A percentile compares a stretch with the other conserved stretches of the same genome.
These are phyloP conservation scores for Eucalyptus microcorys DNA, from an alignment of 345 rosid genomes.

Conservation along the genomic window DNA sequence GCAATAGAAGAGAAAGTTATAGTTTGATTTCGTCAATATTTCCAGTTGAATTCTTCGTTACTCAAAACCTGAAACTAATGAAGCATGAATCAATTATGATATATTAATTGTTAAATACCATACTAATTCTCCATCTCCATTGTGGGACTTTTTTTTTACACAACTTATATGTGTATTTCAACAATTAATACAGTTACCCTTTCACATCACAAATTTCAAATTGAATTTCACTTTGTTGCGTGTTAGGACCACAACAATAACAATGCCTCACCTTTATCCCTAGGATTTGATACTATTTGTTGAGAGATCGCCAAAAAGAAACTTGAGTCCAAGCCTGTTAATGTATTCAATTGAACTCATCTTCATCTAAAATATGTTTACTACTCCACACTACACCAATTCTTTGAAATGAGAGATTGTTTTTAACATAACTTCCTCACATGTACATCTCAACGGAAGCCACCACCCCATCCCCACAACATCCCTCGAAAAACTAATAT, in stretches of 20 bases:
- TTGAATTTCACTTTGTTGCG: not conserved
- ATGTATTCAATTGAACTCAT: not conserved
- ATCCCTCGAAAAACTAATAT: not conserved
- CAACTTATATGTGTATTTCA: not conserved
- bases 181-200: not conserved
- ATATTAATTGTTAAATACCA: not conserved
- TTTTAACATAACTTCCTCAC: not conserved
- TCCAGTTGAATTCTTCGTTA: not conserved
- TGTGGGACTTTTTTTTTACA: not conserved
- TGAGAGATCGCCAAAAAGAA: not conserved
- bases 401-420: not conserved
- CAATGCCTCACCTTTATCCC: not conserved
- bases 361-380: not conserved
- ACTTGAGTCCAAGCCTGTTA: accelerated
- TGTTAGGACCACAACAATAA: not conserved
- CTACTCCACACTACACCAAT: not conserved
- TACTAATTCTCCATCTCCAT: not conserved
- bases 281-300: not conserved
- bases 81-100: not conserved
- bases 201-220: not conserved
- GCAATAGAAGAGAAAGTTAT: not conserved
- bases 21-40: accelerated
- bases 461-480: not conserved
- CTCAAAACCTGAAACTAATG: not conserved
- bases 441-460: not conserved